Percentiles rank a stretch among this genome's conserved stretches.
These are phyloP conservation scores for Urostyla sp. DNA, from an alignment of 73 alveolate genomes.

Conservation along the genomic window DNA sequence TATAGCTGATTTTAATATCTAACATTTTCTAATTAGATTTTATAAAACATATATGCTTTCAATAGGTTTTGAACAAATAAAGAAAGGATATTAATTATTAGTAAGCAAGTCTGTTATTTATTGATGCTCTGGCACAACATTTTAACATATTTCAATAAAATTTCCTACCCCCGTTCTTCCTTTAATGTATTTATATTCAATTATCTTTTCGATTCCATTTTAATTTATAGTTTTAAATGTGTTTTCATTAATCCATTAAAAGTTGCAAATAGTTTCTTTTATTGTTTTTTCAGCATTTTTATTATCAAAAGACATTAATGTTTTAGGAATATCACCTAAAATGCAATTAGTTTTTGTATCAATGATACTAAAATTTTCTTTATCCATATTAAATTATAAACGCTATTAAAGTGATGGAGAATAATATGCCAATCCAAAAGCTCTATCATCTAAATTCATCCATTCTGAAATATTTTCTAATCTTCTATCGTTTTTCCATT, in stretches of 20 bases:
- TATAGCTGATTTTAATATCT: background rate
- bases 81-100: background rate
- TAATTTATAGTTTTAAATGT: conserved; percentile 6
- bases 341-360: background rate
- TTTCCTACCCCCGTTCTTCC: too few relatives aligned
- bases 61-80: background rate
- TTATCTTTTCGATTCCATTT: conserved; percentile 29
- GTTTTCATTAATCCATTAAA: background rate
- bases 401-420: background rate
- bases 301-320: conserved; percentile 11
- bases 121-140: conserved; percentile 1
- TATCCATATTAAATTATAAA: background rate
- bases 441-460: background rate
- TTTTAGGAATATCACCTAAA: conserved; percentile 1
- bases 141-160: conserved; percentile 8
- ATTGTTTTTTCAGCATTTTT: background rate
- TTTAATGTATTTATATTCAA: background rate
- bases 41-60: background rate
- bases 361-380: background rate
- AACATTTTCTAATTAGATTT: background rate
- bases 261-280: background rate
- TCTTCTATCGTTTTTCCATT: background rate
- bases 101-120: background rate
- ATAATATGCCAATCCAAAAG: background rate
- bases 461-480: background rate